Evolutionary conservation across 2,329 filamentous ascomycete species (phyloP).

Genomic region (Cladophialophora chaetospira): DNA sequence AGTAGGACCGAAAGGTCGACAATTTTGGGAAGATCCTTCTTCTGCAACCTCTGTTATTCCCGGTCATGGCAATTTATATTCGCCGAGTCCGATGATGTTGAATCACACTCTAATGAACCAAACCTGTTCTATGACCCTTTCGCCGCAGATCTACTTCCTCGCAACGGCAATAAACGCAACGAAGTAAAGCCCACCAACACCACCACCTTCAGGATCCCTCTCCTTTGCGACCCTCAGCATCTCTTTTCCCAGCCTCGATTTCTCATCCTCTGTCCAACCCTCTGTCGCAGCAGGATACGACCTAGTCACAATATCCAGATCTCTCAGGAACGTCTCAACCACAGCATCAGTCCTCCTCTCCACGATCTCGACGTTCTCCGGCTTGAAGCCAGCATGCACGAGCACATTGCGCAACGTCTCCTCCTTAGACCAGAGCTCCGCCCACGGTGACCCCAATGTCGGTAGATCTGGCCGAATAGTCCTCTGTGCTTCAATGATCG

Average conservation of each 20-base stretch:
- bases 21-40: too few relatives aligned
- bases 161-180: slow-evolving; percentile 11
- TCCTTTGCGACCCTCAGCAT: slow-evolving; percentile 5
- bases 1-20: too few relatives aligned
- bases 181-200: neutral
- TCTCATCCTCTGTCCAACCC: slow-evolving; percentile 13
- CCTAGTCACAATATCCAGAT: slow-evolving; percentile 3
- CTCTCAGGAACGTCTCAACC: neutral
- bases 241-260: neutral
- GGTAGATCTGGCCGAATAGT: slow-evolving; percentile 7
- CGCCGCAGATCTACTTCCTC: neutral
- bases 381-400: slow-evolving; percentile 5
- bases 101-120: neutral
- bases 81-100: too few relatives aligned
- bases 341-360: slow-evolving; percentile 11
- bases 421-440: slow-evolving; percentile 7
- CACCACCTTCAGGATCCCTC: neutral
- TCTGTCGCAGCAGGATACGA: slow-evolving; percentile 4
- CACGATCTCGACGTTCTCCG: slow-evolving; percentile 5
- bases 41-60: too few relatives aligned
- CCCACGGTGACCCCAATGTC: slow-evolving; percentile 2
- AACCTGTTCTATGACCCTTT: neutral
- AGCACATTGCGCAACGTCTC: slow-evolving; percentile 7
- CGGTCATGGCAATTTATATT: too few relatives aligned
- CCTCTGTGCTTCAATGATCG: slow-evolving; percentile 1